Evolutionary conservation across 805 yeast species (phyloP), one percentile per base, ranked within the genome.

Genomic region (Teunomyces barrocoloradensis): DNA sequence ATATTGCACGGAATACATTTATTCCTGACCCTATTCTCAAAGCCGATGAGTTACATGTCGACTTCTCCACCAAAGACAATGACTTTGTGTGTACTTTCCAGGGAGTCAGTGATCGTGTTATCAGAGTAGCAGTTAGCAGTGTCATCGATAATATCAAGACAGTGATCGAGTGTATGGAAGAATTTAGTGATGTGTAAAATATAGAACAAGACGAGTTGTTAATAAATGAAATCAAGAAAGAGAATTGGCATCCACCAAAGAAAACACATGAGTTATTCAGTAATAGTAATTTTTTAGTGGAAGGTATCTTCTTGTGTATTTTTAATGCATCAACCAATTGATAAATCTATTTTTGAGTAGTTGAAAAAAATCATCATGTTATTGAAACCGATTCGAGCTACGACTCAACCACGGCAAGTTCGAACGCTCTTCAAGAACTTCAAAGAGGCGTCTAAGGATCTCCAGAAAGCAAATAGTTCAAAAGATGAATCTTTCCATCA

Each of bases 41-140:
- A 58, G 84, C 84, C 1, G 73, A 78, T 44, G 94, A 88, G 61
- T 71, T 89, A 42, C 61, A 65, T 13, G 83, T 82, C 4, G 54
- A 53, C 1, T 82, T 81, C 51, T 39, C 59, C 5, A 59, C 67
- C 0, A 59, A 68, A 3, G 77, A 62, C 1, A 57, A 53, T 15
- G 51, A 50, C 0, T 68, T 89, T 35, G 49, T 61, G 2, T 77
- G 83, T 25, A 52, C 57, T 1, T 87, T 88, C 54, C 62, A 69
- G 6, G 89, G 89, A 1, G 72, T 74, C 0, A 82, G 87, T 43
- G 95, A 87, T 53, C 71, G 96, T 38, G 83, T 83, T 5, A 76
- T 90, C 44, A 72, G 97, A 51, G 96, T 89, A 5, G 95, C 95
- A 6, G 88, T 87, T 15, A 89, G 89, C 64, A 85, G 85, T 53